Evolutionary conservation across 768 basidiomycete genomes (phyloP).

Genomic region (Hirschioporus abietinus): DNA sequence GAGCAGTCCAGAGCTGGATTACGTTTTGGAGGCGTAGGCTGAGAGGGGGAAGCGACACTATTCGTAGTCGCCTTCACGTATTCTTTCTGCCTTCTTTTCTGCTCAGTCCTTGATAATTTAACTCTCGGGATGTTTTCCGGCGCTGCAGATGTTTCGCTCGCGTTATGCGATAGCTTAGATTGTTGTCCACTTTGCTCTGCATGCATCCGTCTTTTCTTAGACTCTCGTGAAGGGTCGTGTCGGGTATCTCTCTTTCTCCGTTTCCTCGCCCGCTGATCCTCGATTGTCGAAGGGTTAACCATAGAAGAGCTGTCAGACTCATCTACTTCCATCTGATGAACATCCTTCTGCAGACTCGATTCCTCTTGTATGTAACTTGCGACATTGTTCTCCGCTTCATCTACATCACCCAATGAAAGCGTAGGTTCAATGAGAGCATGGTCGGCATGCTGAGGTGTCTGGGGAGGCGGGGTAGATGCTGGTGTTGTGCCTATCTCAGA

Average conservation of each 20-base stretch:
- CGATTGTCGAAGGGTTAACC: background rate
- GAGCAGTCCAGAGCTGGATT: background rate
- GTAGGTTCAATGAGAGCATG: background rate
- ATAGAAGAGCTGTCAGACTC: background rate
- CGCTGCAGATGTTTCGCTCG: background rate
- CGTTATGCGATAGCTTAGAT: background rate
- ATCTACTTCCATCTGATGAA: background rate
- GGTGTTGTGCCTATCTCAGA: background rate
- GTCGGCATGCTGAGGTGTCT: background rate
- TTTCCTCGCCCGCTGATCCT: background rate
- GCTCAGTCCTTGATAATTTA: background rate
- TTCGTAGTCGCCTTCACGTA: background rate
- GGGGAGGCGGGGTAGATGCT: background rate
- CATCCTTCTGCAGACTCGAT: background rate
- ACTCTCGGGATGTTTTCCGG: background rate
- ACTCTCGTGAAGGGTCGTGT: background rate
- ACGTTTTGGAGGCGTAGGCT: background rate
- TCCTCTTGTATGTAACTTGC: background rate
- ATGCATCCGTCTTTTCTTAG: background rate
- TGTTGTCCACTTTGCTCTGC: background rate
- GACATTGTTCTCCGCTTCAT: background rate
- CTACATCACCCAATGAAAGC: background rate
- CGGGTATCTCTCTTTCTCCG: background rate
- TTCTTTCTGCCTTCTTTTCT: slow-evolving; percentile 1
- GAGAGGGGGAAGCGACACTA: background rate